A percentile compares a stretch with the other conserved stretches of the same genome.
phyloP scores from a whole-genome alignment of 345 rosid species.

The Populus tremula region DNA sequence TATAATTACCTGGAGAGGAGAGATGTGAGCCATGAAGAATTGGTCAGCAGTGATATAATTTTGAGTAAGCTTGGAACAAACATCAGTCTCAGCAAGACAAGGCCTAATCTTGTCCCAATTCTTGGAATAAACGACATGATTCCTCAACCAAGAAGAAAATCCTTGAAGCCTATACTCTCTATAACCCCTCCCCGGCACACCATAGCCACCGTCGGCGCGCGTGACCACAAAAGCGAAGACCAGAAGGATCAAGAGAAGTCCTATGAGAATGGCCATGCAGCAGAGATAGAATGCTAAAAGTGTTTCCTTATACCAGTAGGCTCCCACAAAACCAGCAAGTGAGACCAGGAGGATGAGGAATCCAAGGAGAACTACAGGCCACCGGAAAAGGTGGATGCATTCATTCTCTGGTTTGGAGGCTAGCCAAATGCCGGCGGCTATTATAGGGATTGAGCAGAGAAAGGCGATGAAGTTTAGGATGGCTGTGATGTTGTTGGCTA shows the following conservation, averaged over 20 bases:
- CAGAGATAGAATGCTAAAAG: constrained; percentile 82
- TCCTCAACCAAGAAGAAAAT: constrained; percentile 67
- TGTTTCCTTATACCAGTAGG: constrained; percentile 81
- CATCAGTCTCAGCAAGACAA: constrained; percentile 63
- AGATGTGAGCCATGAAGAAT: constrained; percentile 54
- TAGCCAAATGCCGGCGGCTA: constrained; percentile 84
- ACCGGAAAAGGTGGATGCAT: constrained; percentile 70
- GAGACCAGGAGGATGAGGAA: constrained; percentile 75
- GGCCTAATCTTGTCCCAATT: constrained; percentile 65
- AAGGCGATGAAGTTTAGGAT: constrained; percentile 74
- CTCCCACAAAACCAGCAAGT: constrained; percentile 80
- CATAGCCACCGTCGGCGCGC: constrained; percentile 60
- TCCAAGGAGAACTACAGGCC: constrained; percentile 86
- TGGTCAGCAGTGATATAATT: constrained; percentile 63
- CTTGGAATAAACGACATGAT: constrained; percentile 55
- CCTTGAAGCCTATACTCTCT: constrained; percentile 68
- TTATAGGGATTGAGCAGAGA: constrained; percentile 83
- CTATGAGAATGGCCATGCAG: constrained; percentile 82
- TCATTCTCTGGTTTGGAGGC: constrained; percentile 79
- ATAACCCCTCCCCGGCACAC: constrained; percentile 62
- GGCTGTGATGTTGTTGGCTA: constrained; percentile 86
- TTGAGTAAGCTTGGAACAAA: constrained; percentile 59
- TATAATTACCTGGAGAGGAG: constrained; percentile 68
- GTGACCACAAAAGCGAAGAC: constrained; percentile 83
- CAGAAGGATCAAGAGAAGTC: constrained; percentile 55